Evolutionary conservation across 1,139 yeast species (phyloP).

Genomic region (Taphrina communis): DNA sequence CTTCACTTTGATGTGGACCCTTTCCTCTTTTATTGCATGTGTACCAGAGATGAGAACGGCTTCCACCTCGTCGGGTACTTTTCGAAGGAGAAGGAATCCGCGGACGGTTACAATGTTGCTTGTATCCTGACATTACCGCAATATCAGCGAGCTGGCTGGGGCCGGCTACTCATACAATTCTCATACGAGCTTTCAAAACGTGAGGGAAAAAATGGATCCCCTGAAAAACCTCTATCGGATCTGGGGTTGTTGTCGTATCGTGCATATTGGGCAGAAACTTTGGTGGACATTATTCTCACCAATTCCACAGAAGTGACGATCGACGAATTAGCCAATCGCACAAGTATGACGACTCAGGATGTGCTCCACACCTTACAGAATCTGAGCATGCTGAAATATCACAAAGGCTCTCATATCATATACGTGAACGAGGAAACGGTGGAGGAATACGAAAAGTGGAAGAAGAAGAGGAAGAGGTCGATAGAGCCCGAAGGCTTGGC

Average conservation of each 20-base stretch:
- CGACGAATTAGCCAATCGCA: slow-evolving; percentile 83
- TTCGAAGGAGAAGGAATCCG: slow-evolving; percentile 94
- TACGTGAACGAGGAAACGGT: slow-evolving; percentile 85
- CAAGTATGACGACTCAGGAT: slow-evolving; percentile 97
- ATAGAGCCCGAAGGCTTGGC: slow-evolving; percentile 70
- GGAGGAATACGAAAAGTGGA: slow-evolving; percentile 74
- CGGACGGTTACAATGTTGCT: slow-evolving; percentile 95
- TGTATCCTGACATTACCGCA: slow-evolving; percentile 95
- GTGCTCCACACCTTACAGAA: slow-evolving; percentile 92
- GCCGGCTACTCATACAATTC: slow-evolving; percentile 87
- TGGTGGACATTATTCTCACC: slow-evolving; percentile 76
- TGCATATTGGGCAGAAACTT: slow-evolving; percentile 94
- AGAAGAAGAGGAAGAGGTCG: slow-evolving; percentile 68
- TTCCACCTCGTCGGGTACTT: slow-evolving; percentile 96
- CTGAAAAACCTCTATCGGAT: slow-evolving; percentile 96
- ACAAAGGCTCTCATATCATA: slow-evolving; percentile 94
- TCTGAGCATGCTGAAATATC: slow-evolving; percentile 83
- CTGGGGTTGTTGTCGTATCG: slow-evolving; percentile 89
- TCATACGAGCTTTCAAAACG: slow-evolving; percentile 86
- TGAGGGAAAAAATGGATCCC: slow-evolving; percentile 91
- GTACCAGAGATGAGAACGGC: slow-evolving; percentile 82
- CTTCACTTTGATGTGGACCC: slow-evolving; percentile 97
- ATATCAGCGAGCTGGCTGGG: slow-evolving; percentile 93
- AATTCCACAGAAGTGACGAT: slow-evolving; percentile 75
- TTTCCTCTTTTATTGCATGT: slow-evolving; percentile 92